Conservation (phyloP, 352 stramenopile genomes). For the Globisporangium recalcitrans region DNA sequence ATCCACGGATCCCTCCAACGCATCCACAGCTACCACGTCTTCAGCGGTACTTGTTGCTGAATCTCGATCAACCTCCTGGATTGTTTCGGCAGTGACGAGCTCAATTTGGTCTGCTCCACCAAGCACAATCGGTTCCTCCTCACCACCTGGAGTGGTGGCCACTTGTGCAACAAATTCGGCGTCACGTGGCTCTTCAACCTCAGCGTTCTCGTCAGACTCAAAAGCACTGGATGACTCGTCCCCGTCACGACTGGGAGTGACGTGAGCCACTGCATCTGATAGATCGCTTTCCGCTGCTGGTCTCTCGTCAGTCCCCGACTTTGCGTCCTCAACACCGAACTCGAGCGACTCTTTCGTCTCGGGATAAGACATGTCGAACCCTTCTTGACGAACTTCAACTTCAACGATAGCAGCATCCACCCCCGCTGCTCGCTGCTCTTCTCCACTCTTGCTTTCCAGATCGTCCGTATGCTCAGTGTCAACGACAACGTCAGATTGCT, state of each 20-base stretch:
- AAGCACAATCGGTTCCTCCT: neutral
- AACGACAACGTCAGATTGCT: neutral
- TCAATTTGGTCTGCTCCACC: neutral
- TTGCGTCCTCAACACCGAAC: neutral
- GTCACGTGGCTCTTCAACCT: neutral
- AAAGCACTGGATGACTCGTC: too few species aligned
- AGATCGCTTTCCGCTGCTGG: neutral
- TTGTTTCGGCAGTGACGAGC: neutral
- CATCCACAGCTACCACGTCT: neutral
- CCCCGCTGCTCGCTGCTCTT: neutral
- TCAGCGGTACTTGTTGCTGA: neutral
- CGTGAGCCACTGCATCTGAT: neutral
- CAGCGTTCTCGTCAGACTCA: neutral
- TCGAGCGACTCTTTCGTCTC: neutral
- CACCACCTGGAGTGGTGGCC: neutral
- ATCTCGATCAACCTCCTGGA: neutral
- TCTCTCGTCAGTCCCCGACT: neutral
- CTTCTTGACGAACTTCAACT: slow-evolving; percentile 6
- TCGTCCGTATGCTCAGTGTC: neutral
- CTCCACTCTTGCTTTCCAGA: neutral
- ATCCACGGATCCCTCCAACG: neutral
- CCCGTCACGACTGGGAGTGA: too few species aligned
- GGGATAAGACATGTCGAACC: neutral
- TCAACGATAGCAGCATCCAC: neutral
- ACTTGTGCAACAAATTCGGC: neutral